Evolutionary conservation across 495 filamentous ascomycete species (phyloP).

Genomic region (Xylaria nigripes): DNA sequence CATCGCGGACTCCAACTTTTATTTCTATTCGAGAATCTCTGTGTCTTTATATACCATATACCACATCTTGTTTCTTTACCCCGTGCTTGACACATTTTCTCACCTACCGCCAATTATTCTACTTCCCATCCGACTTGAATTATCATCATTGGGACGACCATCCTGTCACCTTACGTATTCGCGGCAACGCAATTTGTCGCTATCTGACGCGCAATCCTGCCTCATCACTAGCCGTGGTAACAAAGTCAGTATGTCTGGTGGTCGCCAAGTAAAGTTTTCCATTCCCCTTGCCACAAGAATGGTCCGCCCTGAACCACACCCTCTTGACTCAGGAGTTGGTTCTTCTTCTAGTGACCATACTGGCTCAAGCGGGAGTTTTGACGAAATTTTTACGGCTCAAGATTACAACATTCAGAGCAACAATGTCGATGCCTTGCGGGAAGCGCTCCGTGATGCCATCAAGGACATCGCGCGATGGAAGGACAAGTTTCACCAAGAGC

Average conservation of each 20-base stretch:
- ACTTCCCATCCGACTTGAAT: background rate
- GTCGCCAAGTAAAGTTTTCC: constrained; percentile 16
- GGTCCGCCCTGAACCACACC: constrained; percentile 12
- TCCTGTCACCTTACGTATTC: background rate
- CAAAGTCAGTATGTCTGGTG: constrained; percentile 3
- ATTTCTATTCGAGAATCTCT: constrained; percentile 2
- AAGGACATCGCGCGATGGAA: constrained; percentile 20
- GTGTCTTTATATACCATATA: constrained; percentile 1
- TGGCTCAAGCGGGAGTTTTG: constrained; percentile 24
- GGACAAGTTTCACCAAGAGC: constrained; percentile 16
- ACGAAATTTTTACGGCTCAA: constrained; percentile 25
- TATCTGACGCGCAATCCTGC: background rate
- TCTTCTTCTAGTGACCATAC: constrained; percentile 27
- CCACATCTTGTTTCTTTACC: background rate
- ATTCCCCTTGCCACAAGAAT: constrained; percentile 7
- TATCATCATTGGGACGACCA: background rate
- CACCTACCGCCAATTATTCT: background rate
- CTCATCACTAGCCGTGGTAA: background rate
- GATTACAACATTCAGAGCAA: constrained; percentile 25
- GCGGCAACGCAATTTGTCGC: background rate
- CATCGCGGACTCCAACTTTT: background rate
- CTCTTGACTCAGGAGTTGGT: constrained; percentile 26
- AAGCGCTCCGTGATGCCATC: constrained; percentile 24
- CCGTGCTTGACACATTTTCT: constrained; percentile 5
- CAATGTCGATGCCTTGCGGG: constrained; percentile 23